Percentiles rank a stretch among this genome's conserved stretches.
Evolutionary conservation across 371 early-diverging fungal species (phyloP).

Genomic region (Saksenaea vasiformis): DNA sequence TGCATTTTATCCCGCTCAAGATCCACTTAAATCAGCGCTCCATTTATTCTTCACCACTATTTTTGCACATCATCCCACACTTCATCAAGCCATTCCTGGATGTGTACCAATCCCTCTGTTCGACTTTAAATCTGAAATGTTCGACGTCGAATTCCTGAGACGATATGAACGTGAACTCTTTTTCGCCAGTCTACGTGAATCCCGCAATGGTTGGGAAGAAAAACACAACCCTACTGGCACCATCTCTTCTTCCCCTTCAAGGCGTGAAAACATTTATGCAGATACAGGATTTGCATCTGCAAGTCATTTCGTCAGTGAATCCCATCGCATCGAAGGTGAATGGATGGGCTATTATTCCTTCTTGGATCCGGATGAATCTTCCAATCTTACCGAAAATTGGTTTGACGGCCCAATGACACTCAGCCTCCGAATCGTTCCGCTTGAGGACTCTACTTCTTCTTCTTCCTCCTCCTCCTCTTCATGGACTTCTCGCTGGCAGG

Average conservation of each 20-base stretch:
- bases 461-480: conserved; percentile 8
- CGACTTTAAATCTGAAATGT: conserved; percentile 29
- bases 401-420: conserved; percentile 51
- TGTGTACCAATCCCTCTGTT: conserved; percentile 46
- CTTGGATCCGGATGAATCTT: conserved; percentile 33
- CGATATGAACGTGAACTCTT: conserved; percentile 43
- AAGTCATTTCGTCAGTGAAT: conserved; percentile 40
- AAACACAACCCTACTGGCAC: conserved; percentile 11
- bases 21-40: conserved; percentile 40
- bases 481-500: conserved; percentile 30
- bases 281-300: conserved; percentile 37
- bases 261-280: conserved; percentile 29
- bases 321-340: conserved; percentile 47
- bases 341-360: conserved; percentile 55
- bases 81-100: conserved; percentile 39
- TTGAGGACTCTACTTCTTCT: conserved; percentile 24
- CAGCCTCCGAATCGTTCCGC: conserved; percentile 40
- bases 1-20: conserved; percentile 44
- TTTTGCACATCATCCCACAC: conserved; percentile 45
- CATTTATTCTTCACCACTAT: conserved; percentile 48
- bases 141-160: conserved; percentile 49
- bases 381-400: conserved; percentile 29
- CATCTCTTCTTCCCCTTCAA: not conserved
- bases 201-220: conserved; percentile 21
- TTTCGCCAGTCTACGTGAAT: conserved; percentile 23